Evolutionary conservation across 495 filamentous ascomycete species (phyloP).

Genomic region (Podospora pseudocomata): DNA sequence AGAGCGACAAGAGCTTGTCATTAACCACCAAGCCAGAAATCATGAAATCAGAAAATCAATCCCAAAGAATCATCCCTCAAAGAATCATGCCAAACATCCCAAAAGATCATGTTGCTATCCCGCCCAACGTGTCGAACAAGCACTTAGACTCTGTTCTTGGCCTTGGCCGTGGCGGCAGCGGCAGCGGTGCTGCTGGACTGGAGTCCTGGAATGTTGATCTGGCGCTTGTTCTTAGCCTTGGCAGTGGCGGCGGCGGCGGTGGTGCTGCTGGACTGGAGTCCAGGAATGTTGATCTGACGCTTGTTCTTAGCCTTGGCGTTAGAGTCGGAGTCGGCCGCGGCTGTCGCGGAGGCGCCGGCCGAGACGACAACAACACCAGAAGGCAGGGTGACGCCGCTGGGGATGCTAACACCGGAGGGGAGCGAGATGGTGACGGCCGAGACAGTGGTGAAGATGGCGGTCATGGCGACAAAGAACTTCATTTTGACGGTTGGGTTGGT

Average conservation of each 20-base stretch:
- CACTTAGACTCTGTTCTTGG: not conserved
- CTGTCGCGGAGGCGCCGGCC: constrained; percentile 11
- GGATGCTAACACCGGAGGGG: constrained; percentile 26
- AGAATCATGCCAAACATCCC: not conserved
- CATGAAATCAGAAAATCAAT: not conserved
- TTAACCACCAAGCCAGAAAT: not conserved
- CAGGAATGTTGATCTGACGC: not conserved
- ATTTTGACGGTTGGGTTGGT: constrained; percentile 19
- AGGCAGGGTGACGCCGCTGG: constrained; percentile 27
- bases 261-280: not conserved
- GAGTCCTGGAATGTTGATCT: not conserved
- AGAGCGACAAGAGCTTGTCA: not conserved
- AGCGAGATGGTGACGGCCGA: constrained; percentile 30
- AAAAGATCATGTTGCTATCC: not conserved
- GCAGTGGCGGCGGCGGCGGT: not conserved
- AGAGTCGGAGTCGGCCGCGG: constrained; percentile 13
- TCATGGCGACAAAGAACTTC: constrained; percentile 20
- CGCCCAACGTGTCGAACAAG: not conserved
- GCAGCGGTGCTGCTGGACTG: not conserved
- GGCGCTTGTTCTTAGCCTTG: constrained; percentile 11
- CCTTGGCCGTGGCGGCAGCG: not conserved
- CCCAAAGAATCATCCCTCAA: not conserved
- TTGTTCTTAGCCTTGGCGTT: constrained; percentile 16
- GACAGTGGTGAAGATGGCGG: constrained; percentile 13
- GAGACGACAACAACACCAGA: constrained; percentile 32